These are phyloP conservation scores for Westerdykella aurantiaca DNA, from an alignment of 2,329 filamentous ascomycete species.

Conservation along the genomic window DNA sequence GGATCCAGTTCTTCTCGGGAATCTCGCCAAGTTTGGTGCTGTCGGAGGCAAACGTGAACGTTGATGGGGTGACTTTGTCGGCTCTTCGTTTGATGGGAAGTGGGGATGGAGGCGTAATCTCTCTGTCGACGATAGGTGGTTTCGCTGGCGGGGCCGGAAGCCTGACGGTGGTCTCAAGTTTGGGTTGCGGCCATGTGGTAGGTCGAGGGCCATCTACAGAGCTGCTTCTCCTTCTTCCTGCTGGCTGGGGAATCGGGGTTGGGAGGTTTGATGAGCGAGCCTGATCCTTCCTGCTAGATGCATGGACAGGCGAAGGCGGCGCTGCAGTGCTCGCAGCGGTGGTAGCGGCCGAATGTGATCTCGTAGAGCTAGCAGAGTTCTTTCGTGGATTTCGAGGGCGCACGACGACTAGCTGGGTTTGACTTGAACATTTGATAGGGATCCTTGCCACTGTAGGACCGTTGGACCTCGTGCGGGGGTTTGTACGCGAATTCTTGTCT, in stretches of 20 bases:
- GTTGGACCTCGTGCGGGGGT: slow-evolving; percentile 17
- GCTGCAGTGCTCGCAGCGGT: slow-evolving; percentile 6
- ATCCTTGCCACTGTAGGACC: slow-evolving; percentile 28
- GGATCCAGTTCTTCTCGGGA: slow-evolving; percentile 41
- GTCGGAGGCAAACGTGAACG: slow-evolving; percentile 41
- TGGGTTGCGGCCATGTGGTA: slow-evolving; percentile 19
- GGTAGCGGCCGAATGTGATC: slow-evolving; percentile 15
- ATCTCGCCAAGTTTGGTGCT: slow-evolving; percentile 48
- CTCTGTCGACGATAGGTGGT: background rate
- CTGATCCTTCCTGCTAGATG: slow-evolving; percentile 22
- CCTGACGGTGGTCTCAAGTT: background rate
- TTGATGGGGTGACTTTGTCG: slow-evolving; percentile 36
- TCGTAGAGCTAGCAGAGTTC: slow-evolving; percentile 15
- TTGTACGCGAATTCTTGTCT: slow-evolving; percentile 20
- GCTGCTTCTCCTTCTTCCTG: slow-evolving; percentile 13
- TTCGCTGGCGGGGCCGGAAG: no score
- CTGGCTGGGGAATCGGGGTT: background rate
- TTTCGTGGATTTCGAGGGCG: slow-evolving; percentile 28
- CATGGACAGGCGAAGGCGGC: slow-evolving; percentile 17
- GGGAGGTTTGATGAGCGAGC: slow-evolving; percentile 1
- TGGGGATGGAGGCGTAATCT: background rate
- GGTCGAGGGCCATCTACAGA: slow-evolving; percentile 21
- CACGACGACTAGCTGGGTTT: slow-evolving; percentile 35
- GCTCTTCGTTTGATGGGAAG: slow-evolving; percentile 19
- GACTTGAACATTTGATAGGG: slow-evolving; percentile 25